These are phyloP conservation scores for Xylariaceae sp. DNA, from an alignment of 2,329 filamentous ascomycete species.

Conservation along the genomic window DNA sequence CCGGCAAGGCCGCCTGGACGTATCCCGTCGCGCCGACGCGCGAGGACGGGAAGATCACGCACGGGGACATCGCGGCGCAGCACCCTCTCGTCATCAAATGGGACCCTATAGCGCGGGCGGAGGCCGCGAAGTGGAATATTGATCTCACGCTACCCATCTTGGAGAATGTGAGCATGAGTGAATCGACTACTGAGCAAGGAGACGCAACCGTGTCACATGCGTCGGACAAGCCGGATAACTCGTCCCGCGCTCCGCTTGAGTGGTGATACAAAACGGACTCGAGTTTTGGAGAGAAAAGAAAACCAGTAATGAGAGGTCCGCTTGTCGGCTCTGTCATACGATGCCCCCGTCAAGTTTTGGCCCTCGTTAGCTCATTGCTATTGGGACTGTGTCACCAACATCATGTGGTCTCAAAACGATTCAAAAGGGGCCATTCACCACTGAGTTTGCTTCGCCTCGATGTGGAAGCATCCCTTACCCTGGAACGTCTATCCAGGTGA, in stretches of 20 bases:
- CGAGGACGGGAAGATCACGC: slow-evolving; percentile 34
- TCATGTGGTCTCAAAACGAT: too few species aligned
- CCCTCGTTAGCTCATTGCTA: too few species aligned
- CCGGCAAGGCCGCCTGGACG: slow-evolving; percentile 64
- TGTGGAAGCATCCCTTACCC: too few species aligned
- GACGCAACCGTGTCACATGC: neutral
- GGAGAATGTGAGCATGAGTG: neutral
- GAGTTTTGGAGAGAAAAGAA: neutral
- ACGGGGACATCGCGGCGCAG: slow-evolving; percentile 57
- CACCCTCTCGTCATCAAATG: slow-evolving; percentile 65
- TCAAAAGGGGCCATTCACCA: too few species aligned
- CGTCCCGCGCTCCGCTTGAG: slow-evolving; percentile 7
- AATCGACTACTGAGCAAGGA: neutral
- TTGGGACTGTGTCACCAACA: too few species aligned
- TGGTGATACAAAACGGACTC: slow-evolving; percentile 4
- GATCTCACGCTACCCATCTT: slow-evolving; percentile 17
- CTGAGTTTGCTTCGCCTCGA: too few species aligned
- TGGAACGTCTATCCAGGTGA: too few species aligned
- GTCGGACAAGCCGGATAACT: neutral
- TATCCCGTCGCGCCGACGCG: slow-evolving; percentile 46
- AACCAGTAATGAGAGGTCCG: too few species aligned
- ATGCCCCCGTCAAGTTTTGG: too few species aligned
- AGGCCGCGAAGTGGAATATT: slow-evolving; percentile 37
- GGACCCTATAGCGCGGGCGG: slow-evolving; percentile 41
- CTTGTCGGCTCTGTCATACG: too few species aligned